phyloP scores from a whole-genome alignment of 2,329 filamentous ascomycete genomes.

The Phialophora chinensis region DNA sequence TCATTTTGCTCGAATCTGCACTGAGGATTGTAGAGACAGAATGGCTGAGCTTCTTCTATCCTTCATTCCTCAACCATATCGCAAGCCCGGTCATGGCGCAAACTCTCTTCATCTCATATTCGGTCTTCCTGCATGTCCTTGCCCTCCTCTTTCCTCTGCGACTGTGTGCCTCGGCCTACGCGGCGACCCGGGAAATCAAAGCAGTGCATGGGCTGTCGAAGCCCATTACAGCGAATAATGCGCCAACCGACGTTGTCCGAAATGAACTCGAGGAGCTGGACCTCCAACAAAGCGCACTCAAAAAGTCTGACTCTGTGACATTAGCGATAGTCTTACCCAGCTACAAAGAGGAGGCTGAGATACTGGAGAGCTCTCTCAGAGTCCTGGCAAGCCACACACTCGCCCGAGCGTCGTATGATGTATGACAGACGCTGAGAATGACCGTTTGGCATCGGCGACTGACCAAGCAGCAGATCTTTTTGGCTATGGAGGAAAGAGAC shows the following conservation, averaged over 20 bases:
- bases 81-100: conserved; percentile 14
- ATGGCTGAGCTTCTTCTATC: conserved; percentile 27
- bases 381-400: conserved; percentile 71
- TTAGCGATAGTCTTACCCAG: conserved; percentile 75
- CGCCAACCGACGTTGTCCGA: conserved; percentile 58
- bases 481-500: conserved; percentile 76
- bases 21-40: conserved; percentile 37
- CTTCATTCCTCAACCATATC: conserved; percentile 27
- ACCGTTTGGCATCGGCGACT: conserved; percentile 2
- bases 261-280: conserved; percentile 55
- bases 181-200: conserved; percentile 42
- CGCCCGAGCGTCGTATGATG: conserved; percentile 70
- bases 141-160: conserved; percentile 64
- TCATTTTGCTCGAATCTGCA: conserved; percentile 37
- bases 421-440: conserved; percentile 43
- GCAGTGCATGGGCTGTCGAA: conserved; percentile 29
- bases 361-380: conserved; percentile 70
- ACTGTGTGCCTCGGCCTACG: conserved; percentile 57
- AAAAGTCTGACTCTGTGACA: conserved; percentile 49
- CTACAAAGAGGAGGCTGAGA: conserved; percentile 75
- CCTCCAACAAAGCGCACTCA: conserved; percentile 3
- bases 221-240: conserved; percentile 17
- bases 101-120: conserved; percentile 61
- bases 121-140: conserved; percentile 67
- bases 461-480: conserved; percentile 62